Evolutionary conservation across 371 early-diverging fungal genomes (phyloP).

Genomic region (Rhizopus sp.): DNA sequence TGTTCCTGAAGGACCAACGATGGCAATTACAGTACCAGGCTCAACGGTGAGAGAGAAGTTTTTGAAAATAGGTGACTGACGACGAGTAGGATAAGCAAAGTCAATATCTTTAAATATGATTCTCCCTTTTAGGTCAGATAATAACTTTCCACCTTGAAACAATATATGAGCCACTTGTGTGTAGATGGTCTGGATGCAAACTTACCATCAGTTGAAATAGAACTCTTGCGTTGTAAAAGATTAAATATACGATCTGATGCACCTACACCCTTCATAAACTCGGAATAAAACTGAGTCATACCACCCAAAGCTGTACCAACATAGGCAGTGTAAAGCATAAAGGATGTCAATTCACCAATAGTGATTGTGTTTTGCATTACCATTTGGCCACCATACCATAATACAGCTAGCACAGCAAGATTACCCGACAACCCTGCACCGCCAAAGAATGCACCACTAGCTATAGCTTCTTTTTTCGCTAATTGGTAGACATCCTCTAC

Average conservation of each 20-base stretch:
- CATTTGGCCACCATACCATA: constrained; percentile 79
- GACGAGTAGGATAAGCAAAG: constrained; percentile 75
- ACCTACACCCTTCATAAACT: constrained; percentile 85
- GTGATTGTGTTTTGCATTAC: constrained; percentile 69
- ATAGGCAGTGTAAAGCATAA: constrained; percentile 84
- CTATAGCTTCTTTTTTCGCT: constrained; percentile 70
- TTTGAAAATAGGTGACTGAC: constrained; percentile 63
- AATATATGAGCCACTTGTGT: neutral
- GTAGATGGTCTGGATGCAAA: too few relatives aligned
- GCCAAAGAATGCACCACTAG: constrained; percentile 77
- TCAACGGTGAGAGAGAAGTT: constrained; percentile 65
- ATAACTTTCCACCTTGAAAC: constrained; percentile 35
- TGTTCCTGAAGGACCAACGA: constrained; percentile 71
- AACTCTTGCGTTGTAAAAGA: constrained; percentile 60
- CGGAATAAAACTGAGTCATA: constrained; percentile 78
- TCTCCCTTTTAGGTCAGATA: constrained; percentile 48
- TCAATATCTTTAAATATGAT: constrained; percentile 68
- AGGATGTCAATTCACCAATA: constrained; percentile 80
- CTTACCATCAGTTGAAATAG: constrained; percentile 43
- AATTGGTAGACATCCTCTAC: constrained; percentile 62
- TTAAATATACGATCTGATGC: constrained; percentile 76
- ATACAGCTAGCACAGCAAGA: constrained; percentile 71
- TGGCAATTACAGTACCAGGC: constrained; percentile 62
- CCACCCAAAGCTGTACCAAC: constrained; percentile 76
- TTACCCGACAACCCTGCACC: constrained; percentile 79